A percentile compares a stretch with the other conserved stretches of the same genome.
Evolutionary conservation across 768 basidiomycete species (phyloP).

Genomic region (Lyophyllum decastes): DNA sequence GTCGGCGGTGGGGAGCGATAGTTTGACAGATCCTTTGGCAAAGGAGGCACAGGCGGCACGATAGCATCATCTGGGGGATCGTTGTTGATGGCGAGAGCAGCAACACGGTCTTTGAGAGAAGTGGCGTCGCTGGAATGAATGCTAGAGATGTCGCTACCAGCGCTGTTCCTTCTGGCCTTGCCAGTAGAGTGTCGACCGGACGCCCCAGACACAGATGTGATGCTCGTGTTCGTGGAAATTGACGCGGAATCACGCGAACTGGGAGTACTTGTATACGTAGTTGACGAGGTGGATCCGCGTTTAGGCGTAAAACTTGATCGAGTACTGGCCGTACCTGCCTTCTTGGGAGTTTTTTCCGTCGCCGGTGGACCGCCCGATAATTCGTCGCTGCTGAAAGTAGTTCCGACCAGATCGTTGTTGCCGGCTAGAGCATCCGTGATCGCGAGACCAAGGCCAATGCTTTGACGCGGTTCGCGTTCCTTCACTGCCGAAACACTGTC

Average conservation of each 20-base stretch:
- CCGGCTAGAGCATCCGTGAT: slow-evolving; percentile 38
- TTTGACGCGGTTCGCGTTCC: slow-evolving; percentile 48
- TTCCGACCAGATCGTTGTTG: slow-evolving; percentile 39
- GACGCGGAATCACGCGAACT: slow-evolving; percentile 88
- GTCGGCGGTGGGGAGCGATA: slow-evolving; percentile 72
- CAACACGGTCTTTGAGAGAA: slow-evolving; percentile 67
- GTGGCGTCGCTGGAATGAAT: slow-evolving; percentile 69
- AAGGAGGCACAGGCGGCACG: slow-evolving; percentile 92
- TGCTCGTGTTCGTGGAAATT: slow-evolving; percentile 75
- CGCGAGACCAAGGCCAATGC: slow-evolving; percentile 33
- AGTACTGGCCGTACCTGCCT: slow-evolving; percentile 52
- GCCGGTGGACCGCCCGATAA: slow-evolving; percentile 41
- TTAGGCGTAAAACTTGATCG: slow-evolving; percentile 83
- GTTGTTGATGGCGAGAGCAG: slow-evolving; percentile 56
- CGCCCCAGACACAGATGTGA: slow-evolving; percentile 71
- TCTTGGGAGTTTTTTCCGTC: slow-evolving; percentile 71
- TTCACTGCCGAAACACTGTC: slow-evolving; percentile 40
- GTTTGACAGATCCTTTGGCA: slow-evolving; percentile 86
- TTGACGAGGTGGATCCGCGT: slow-evolving; percentile 87
- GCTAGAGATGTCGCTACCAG: slow-evolving; percentile 82
- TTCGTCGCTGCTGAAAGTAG: slow-evolving; percentile 61
- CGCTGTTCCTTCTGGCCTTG: slow-evolving; percentile 78
- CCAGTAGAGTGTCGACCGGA: slow-evolving; percentile 73
- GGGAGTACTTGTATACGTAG: slow-evolving; percentile 79
- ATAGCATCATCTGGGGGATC: slow-evolving; percentile 60